Conservation (phyloP, 176 grass and related monocot species). For the Tillandsia fasciculata region DNA sequence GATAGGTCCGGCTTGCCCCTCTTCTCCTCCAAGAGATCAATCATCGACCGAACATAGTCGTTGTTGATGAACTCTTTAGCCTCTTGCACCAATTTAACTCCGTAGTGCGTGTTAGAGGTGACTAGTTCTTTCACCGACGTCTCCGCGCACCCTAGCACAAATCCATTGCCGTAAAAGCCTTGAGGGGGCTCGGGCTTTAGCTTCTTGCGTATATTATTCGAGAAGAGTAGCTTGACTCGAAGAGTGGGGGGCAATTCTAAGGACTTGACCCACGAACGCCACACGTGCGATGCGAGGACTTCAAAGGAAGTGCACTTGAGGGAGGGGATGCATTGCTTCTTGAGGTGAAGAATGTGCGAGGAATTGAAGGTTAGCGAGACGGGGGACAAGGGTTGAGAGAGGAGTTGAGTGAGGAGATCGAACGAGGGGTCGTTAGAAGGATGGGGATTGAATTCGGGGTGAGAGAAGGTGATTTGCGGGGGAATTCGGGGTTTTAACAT, state of each 20-base stretch:
- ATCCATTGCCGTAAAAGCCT: conserved; percentile 82
- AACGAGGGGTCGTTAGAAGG: background rate
- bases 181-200: conserved; percentile 54
- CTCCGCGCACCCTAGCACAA: conserved; percentile 86
- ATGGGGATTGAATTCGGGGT: conserved; percentile 49
- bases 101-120: background rate
- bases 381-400: conserved; percentile 41
- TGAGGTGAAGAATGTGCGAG: conserved; percentile 51
- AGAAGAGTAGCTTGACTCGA: conserved; percentile 89
- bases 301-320: conserved; percentile 93
- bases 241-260: conserved; percentile 40
- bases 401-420: conserved; percentile 32
- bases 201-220: conserved; percentile 48
- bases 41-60: conserved; percentile 54
- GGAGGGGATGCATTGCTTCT: conserved; percentile 39
- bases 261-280: conserved; percentile 70
- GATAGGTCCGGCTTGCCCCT: conserved; percentile 52
- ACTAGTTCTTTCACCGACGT: conserved; percentile 39
- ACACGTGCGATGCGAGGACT: conserved; percentile 66
- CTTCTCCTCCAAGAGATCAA: conserved; percentile 69
- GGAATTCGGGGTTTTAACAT: conserved; percentile 55
- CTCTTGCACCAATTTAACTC: conserved; percentile 53
- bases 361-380: conserved; percentile 67
- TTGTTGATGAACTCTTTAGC: conserved; percentile 59
- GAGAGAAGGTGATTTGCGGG: conserved; percentile 51